These are phyloP conservation scores for Stereocaulon alpinum DNA, from an alignment of 495 filamentous ascomycete genomes.

Conservation along the genomic window DNA sequence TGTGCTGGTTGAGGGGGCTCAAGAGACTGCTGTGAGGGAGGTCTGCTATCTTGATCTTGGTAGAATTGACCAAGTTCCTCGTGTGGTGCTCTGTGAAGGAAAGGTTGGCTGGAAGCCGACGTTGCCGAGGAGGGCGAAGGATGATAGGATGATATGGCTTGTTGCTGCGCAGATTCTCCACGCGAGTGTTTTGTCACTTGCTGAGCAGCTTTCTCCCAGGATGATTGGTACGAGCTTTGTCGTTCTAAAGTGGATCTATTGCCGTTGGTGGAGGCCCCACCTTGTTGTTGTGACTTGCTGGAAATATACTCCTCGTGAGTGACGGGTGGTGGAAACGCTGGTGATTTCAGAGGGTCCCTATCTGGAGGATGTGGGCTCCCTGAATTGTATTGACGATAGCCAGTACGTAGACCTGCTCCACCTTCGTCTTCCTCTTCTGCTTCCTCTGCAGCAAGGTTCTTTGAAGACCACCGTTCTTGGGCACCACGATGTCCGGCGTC, in stretches of 20 bases:
- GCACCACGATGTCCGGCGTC: slow-evolving; percentile 4
- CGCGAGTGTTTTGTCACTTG: slow-evolving; percentile 15
- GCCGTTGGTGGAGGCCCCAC: slow-evolving; percentile 6
- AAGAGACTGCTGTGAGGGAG: slow-evolving; percentile 22
- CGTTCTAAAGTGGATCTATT: slow-evolving; percentile 14
- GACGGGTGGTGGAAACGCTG: slow-evolving; percentile 3
- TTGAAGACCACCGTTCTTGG: slow-evolving; percentile 16
- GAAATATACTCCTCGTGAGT: slow-evolving; percentile 17
- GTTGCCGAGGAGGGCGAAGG: slow-evolving; percentile 22
- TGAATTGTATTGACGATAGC: background rate
- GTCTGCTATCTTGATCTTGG: slow-evolving; percentile 21
- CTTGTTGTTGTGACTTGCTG: slow-evolving; percentile 10
- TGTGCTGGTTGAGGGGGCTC: slow-evolving; percentile 17
- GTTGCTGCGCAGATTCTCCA: slow-evolving; percentile 10
- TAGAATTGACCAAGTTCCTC: slow-evolving; percentile 17
- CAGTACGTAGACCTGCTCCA: background rate
- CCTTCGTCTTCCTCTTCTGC: slow-evolving; percentile 9
- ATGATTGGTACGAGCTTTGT: slow-evolving; percentile 18
- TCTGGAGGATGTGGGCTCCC: slow-evolving; percentile 14
- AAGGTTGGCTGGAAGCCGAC: slow-evolving; percentile 21
- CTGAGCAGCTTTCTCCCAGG: slow-evolving; percentile 19
- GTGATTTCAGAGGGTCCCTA: slow-evolving; percentile 17
- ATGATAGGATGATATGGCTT: slow-evolving; percentile 16
- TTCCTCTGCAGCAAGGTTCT: slow-evolving; percentile 1
- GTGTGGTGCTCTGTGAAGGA: slow-evolving; percentile 15